Percentiles rank a stretch among this genome's conserved stretches.
phyloP scores from a whole-genome alignment of 768 basidiomycete genomes.

The Xerocomellus intermedius region DNA sequence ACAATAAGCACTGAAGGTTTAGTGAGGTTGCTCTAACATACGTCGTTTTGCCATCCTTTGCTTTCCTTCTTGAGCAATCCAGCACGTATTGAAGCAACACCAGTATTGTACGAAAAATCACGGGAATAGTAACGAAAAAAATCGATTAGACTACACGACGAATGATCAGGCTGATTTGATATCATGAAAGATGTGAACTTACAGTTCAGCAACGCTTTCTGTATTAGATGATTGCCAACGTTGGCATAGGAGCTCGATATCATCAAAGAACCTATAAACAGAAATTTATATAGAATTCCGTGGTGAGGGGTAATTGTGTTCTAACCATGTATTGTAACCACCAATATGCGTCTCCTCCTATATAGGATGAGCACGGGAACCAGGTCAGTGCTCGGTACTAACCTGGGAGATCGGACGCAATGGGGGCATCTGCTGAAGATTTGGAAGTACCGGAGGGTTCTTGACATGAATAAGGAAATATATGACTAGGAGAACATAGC shows the following conservation, averaged over 20 bases:
- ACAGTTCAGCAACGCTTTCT: conserved; percentile 93
- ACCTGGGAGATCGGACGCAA: conserved; percentile 82
- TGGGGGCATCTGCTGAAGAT: conserved; percentile 93
- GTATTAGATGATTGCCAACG: conserved; percentile 94
- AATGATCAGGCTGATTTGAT: conserved; percentile 3
- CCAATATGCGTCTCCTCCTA: conserved; percentile 81
- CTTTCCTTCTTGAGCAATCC: conserved; percentile 86
- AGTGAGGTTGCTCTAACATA: conserved; percentile 37
- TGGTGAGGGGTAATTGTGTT: conserved; percentile 6
- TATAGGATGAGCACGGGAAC: conserved; percentile 10
- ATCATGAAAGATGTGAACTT: conserved; percentile 28
- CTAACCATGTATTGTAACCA: conserved; percentile 79
- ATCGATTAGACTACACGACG: conserved; percentile 76
- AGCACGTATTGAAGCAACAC: conserved; percentile 87
- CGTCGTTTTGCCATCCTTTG: conserved; percentile 96
- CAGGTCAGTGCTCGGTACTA: conserved; percentile 16
- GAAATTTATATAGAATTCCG: conserved; percentile 10
- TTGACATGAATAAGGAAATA: conserved; percentile 98
- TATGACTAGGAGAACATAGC: conserved; percentile 96
- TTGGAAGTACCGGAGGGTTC: conserved; percentile 93
- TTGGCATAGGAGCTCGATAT: conserved; percentile 86
- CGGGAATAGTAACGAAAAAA: conserved; percentile 97
- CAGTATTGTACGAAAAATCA: conserved; percentile 88
- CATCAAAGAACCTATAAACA: conserved; percentile 85
- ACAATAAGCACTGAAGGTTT: conserved; percentile 4